phyloP scores from a whole-genome alignment of 2,329 filamentous ascomycete genomes.

The Aspergillus niger region DNA sequence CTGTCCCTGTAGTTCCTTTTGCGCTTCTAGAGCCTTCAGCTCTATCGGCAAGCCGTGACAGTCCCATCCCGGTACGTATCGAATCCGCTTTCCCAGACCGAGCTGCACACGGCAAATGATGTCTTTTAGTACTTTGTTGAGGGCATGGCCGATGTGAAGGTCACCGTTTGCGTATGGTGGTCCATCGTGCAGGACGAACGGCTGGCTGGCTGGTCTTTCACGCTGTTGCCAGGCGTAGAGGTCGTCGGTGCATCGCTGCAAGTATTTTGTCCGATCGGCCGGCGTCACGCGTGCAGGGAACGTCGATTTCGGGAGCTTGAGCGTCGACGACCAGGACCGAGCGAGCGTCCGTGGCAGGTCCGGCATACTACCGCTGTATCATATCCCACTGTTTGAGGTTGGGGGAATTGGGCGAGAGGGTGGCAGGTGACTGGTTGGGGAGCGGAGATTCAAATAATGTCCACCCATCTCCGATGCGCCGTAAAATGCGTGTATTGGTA shows the following conservation, averaged over 20 bases:
- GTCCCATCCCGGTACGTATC: slow-evolving; percentile 93
- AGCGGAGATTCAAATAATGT: background rate
- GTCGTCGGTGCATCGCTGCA: slow-evolving; percentile 79
- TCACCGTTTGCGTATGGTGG: slow-evolving; percentile 94
- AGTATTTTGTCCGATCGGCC: slow-evolving; percentile 57
- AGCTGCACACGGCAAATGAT: slow-evolving; percentile 83
- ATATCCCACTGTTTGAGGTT: slow-evolving; percentile 23
- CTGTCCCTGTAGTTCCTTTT: slow-evolving; percentile 39
- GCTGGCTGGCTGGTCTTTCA: slow-evolving; percentile 53
- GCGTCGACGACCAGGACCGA: slow-evolving; percentile 69
- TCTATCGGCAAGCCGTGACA: slow-evolving; percentile 97
- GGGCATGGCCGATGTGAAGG: slow-evolving; percentile 87
- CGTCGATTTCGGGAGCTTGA: slow-evolving; percentile 72
- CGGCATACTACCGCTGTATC: slow-evolving; percentile 40
- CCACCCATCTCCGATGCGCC: background rate
- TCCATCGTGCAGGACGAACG: slow-evolving; percentile 89
- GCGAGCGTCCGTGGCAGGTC: slow-evolving; percentile 39
- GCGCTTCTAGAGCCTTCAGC: slow-evolving; percentile 80
- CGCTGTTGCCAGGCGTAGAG: slow-evolving; percentile 83
- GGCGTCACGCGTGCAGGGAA: slow-evolving; percentile 60
- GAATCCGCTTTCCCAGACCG: slow-evolving; percentile 72
- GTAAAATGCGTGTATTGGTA: background rate
- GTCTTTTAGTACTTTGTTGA: slow-evolving; percentile 98
- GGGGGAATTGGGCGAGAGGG: slow-evolving; percentile 8
- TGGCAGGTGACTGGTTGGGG: background rate